Conservation (phyloP, 2,329 filamentous ascomycete genomes). For the Delphinella strobiligena region DNA sequence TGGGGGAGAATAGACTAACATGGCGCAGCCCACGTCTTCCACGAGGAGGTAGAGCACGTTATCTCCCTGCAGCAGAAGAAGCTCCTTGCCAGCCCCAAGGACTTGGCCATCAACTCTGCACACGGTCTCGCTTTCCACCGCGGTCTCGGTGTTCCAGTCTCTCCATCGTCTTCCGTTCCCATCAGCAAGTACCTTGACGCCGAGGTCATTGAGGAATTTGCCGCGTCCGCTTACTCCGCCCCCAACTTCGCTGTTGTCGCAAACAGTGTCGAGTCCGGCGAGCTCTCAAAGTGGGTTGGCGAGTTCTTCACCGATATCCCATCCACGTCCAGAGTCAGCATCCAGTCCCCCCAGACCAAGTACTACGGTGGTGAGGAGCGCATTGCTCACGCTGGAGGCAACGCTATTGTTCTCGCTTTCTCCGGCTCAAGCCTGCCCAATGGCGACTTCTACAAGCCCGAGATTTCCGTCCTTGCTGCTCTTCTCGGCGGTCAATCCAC, state of each 20-base stretch:
- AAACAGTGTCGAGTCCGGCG: conserved; percentile 67
- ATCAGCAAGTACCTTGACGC: conserved; percentile 71
- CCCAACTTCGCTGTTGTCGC: conserved; percentile 83
- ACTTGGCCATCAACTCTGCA: conserved; percentile 72
- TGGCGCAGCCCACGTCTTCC: conserved; percentile 66
- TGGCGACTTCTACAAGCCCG: conserved; percentile 69
- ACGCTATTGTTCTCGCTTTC: conserved; percentile 84
- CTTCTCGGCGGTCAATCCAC: conserved; percentile 81
- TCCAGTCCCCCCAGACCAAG: conserved; percentile 56
- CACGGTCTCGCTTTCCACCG: conserved; percentile 85
- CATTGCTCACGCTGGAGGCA: conserved; percentile 62
- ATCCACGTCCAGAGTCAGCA: conserved; percentile 35
- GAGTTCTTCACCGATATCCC: conserved; percentile 77
- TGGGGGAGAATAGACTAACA: conserved; percentile 10
- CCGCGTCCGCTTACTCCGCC: conserved; percentile 72
- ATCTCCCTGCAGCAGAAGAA: conserved; percentile 68
- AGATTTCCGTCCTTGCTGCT: conserved; percentile 73
- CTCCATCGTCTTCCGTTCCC: conserved; percentile 59
- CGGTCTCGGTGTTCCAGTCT: conserved; percentile 71
- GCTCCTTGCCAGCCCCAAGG: conserved; percentile 48
- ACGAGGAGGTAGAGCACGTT: conserved; percentile 71
- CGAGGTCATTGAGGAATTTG: conserved; percentile 62
- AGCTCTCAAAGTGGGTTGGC: conserved; percentile 78
- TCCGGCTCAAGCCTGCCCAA: conserved; percentile 70
- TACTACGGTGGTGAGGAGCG: conserved; percentile 96